phyloP scores from a whole-genome alignment of 768 basidiomycete species.

The Arthromyces matolae region DNA sequence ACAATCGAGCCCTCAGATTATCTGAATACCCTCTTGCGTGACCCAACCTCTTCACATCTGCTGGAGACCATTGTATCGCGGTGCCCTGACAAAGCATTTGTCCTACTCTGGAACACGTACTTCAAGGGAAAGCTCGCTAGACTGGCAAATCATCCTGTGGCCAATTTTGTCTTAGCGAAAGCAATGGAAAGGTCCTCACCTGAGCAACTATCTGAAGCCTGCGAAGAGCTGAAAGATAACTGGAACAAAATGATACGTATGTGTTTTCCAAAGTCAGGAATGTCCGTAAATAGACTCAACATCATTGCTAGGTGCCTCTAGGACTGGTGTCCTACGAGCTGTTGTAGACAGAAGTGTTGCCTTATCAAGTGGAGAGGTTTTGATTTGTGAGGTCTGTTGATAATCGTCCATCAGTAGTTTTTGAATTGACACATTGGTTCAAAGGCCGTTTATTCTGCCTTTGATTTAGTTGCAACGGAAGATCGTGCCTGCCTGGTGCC shows the following conservation, averaged over 20 bases:
- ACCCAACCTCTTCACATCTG: constrained; percentile 85
- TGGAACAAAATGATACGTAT: constrained; percentile 68
- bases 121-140: constrained; percentile 69
- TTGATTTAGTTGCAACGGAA: constrained; percentile 50
- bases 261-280: constrained; percentile 26
- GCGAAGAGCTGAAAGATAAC: constrained; percentile 54
- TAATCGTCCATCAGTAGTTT: not conserved
- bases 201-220: constrained; percentile 49
- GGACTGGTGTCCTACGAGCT: constrained; percentile 77
- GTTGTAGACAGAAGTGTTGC: constrained; percentile 62
- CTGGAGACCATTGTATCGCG: constrained; percentile 75
- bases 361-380: constrained; percentile 43
- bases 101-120: constrained; percentile 71
- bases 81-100: constrained; percentile 60
- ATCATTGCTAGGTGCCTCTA: constrained; percentile 47
- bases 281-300: not conserved
- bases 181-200: constrained; percentile 62
- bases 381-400: constrained; percentile 53
- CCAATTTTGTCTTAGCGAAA: constrained; percentile 89
- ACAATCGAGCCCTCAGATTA: constrained; percentile 66
- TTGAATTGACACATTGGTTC: constrained; percentile 7
- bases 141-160: constrained; percentile 82
- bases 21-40: constrained; percentile 75
- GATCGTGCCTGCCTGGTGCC: constrained; percentile 55
- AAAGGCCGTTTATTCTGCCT: constrained; percentile 58